Conservation (phyloP, 1,139 yeast genomes). For the Kazachstania sp. region DNA sequence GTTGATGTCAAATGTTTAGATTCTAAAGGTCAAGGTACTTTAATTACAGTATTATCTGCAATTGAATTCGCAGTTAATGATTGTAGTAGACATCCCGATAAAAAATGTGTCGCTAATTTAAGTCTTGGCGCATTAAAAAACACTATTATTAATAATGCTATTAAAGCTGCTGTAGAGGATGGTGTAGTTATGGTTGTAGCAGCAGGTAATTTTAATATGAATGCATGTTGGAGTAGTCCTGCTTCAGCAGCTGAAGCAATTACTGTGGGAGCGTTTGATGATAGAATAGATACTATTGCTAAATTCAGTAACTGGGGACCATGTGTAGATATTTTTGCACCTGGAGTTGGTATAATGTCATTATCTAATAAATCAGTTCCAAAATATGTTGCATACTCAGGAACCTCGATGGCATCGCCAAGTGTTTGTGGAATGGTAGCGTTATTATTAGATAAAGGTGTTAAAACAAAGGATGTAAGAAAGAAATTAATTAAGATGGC, state of each 20-base stretch:
- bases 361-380: slow-evolving; percentile 16
- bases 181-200: slow-evolving; percentile 81
- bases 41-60: slow-evolving; percentile 61
- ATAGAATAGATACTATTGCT: slow-evolving; percentile 57
- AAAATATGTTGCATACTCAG: slow-evolving; percentile 42
- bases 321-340: slow-evolving; percentile 77
- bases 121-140: slow-evolving; percentile 70
- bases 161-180: slow-evolving; percentile 57
- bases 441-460: slow-evolving; percentile 52
- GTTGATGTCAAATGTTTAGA: slow-evolving; percentile 68
- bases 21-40: slow-evolving; percentile 54
- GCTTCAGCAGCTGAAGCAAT: slow-evolving; percentile 65
- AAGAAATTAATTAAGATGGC: slow-evolving; percentile 34
- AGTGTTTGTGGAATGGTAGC: slow-evolving; percentile 69
- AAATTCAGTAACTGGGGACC: slow-evolving; percentile 79
- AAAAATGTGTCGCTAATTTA: slow-evolving; percentile 64
- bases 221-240: slow-evolving; percentile 76
- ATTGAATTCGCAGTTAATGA: slow-evolving; percentile 65
- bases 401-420: slow-evolving; percentile 88
- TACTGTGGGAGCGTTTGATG: slow-evolving; percentile 85
- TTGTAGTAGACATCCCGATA: slow-evolving; percentile 26
- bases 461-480: slow-evolving; percentile 35
- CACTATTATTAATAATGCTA: slow-evolving; percentile 58
- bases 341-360: slow-evolving; percentile 57
- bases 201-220: slow-evolving; percentile 72